A percentile compares a stretch with the other conserved stretches of the same genome.
Evolutionary conservation across 202 grass and related monocot genomes (phyloP).

Genomic region (Elaeis oleifera): DNA sequence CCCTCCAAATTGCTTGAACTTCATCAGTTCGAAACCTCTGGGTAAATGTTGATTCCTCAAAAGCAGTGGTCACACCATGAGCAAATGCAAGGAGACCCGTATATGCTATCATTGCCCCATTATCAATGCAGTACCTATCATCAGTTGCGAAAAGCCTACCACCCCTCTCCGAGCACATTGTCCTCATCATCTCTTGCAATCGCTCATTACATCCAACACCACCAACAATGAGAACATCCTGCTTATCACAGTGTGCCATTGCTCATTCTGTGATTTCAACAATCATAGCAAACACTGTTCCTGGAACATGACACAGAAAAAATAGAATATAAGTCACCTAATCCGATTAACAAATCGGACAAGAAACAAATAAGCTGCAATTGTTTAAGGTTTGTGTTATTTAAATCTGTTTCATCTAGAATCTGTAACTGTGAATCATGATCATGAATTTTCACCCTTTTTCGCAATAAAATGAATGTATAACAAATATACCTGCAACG

Average conservation of each 20-base stretch:
- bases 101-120: conserved; percentile 97
- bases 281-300: conserved; percentile 94
- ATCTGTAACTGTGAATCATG: no score
- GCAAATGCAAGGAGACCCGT: conserved; percentile 76
- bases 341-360: no score
- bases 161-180: conserved; percentile 87
- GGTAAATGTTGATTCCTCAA: conserved; percentile 82
- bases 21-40: conserved; percentile 89
- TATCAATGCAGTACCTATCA: conserved; percentile 92
- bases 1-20: conserved; percentile 94
- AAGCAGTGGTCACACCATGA: conserved; percentile 52
- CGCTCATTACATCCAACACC: conserved; percentile 86
- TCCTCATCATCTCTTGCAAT: conserved; percentile 88
- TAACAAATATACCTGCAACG: conserved; percentile 58
- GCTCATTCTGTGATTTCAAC: conserved; percentile 96
- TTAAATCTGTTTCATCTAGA: no score
- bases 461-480: not conserved
- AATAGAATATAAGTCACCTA: not conserved
- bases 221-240: conserved; percentile 91
- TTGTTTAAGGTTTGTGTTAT: no score
- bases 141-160: conserved; percentile 75
- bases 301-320: conserved; percentile 27
- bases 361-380: no score
- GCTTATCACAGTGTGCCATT: conserved; percentile 87
- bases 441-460: no score